Evolutionary conservation across 2,329 filamentous ascomycete genomes (phyloP), one percentile per base, ranked within the genome.

Genomic region (Arthrobotrys pseudoclavata): DNA sequence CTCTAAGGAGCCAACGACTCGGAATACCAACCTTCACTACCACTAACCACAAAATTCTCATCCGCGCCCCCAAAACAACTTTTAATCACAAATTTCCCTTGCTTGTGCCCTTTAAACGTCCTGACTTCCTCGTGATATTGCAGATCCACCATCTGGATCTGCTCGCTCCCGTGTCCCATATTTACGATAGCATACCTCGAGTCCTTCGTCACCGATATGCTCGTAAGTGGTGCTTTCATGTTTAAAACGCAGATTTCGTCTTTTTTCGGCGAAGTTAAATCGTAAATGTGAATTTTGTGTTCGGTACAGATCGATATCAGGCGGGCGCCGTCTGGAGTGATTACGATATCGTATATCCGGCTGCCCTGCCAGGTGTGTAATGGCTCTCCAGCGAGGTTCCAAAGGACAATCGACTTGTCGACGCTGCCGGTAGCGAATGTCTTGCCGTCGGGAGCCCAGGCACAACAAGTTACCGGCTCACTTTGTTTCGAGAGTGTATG

Each of bases 41-140:
- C 96, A 81, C 92, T 95, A 29, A 96, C 87, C 9, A 98, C 91
- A 83, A 97, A 97, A 83, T 91, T 94, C 84, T 97, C 94, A 74
- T 92, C 91, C 0, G 95, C 94, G 34, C 96, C 96, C 18, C 96
- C 96, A 84, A 97, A 96, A 0, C 87, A 86, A 81, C 91, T 92
- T 62, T 95, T 88, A 75, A 99, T 96, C 69, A 97, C 88, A 82
- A 86, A 97, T 1, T 91, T 86, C 67, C 89, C 91, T 79, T 94
- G 92, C 50, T 87, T 88, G 79, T 94, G 91, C 0, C 93, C 94
- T 15, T 89, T 86, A 82, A 92, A 98, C 80, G 87, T 90, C 80
- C 91, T 90, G 3, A 95, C 86, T n/a, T 90, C 86, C 34, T 91
- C 89, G 18, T 90, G 89, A 1, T 90, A 91, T 9, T 90, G 87